Percentiles rank a stretch among this genome's conserved stretches.
Conservation (phyloP, 805 yeast genomes). For the Metschnikowia continentalis region DNA sequence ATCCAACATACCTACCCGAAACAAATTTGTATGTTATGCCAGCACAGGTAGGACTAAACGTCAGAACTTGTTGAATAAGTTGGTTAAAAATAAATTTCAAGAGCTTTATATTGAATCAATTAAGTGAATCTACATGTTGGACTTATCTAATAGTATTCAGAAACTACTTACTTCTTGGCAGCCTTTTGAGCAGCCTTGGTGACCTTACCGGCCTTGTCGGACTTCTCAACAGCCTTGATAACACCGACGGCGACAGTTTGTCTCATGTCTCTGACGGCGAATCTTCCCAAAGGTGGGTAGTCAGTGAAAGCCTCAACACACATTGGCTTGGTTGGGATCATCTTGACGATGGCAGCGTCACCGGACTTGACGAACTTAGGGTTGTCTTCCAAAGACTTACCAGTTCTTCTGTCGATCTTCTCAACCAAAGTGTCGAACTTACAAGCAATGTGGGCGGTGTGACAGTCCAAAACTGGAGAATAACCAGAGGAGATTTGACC, state of each 20-base stretch:
- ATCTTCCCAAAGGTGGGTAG: conserved; percentile 45
- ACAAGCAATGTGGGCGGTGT: conserved; percentile 93
- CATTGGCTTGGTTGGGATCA: conserved; percentile 43
- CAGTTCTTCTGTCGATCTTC: conserved; percentile 80
- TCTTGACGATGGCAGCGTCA: conserved; percentile 39
- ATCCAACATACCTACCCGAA: neutral
- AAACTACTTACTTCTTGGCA: conserved; percentile 17
- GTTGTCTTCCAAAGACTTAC: conserved; percentile 31
- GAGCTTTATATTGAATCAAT: neutral
- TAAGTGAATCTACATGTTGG: neutral
- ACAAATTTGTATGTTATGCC: too few species aligned
- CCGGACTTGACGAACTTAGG: conserved; percentile 37
- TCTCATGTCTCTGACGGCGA: conserved; percentile 97
- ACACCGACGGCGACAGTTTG: conserved; percentile 99
- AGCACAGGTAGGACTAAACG: too few species aligned
- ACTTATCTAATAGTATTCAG: neutral
- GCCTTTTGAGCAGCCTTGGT: conserved; percentile 20
- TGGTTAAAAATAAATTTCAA: too few species aligned
- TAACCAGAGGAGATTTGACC: conserved; percentile 90
- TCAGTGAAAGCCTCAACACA: conserved; percentile 43
- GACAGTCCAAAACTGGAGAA: conserved; percentile 88
- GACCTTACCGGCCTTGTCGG: conserved; percentile 77
- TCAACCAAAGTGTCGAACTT: conserved; percentile 73
- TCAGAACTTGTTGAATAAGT: too few species aligned
- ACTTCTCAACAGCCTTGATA: conserved; percentile 90